Evolutionary conservation across 805 yeast species (phyloP), one percentile per base, ranked within the genome.

Genomic region (Lipomyces anomalus): DNA sequence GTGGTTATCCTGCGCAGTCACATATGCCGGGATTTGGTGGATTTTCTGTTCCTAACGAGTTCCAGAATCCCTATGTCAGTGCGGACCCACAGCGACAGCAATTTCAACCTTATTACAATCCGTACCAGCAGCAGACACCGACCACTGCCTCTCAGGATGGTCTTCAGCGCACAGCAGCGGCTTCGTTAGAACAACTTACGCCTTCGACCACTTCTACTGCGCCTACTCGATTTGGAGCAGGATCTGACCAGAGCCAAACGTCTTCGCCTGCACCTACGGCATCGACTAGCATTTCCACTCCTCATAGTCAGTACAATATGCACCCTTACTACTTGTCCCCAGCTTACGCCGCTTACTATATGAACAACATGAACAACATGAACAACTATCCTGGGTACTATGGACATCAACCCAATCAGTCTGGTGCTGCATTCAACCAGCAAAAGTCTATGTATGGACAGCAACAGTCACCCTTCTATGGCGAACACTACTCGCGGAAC

Each of bases 321-420:
- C 57, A 53, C 48, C 57, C 57, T 6, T 53, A 53, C 52, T 53
- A 53, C 43, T 21, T 53, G 43, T 38, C 32, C 30, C 57, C 57
- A 17, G 46, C 53, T 16, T 53, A 53, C 35, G 40, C 54, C 13
- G 55, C 55, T 18, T 53, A 53, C 48, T 53, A 53, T 53, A 50
- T 53, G 52, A 49, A 50, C 43, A 38, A 42, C 13, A 28, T 28
- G 32, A 28, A 16, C 32, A 28, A 28, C 32, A 28, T 28, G 32
- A 28, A 28, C 32, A 50, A 49, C 43, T 53, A 35, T 38, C 55
- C 39, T 9, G 57, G 55, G 9, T 53, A 54, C 41, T 53, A 54
- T 33, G 51, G 47, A 9, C 52, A 49, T 28, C 56, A 48, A 36
- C 57, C 47, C 44, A 35, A 42, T 6, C 57, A 47, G 47, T 22